These are phyloP conservation scores for apple (Malus domestica) DNA, from an alignment of 306 rosid species.

Conservation along the genomic window DNA sequence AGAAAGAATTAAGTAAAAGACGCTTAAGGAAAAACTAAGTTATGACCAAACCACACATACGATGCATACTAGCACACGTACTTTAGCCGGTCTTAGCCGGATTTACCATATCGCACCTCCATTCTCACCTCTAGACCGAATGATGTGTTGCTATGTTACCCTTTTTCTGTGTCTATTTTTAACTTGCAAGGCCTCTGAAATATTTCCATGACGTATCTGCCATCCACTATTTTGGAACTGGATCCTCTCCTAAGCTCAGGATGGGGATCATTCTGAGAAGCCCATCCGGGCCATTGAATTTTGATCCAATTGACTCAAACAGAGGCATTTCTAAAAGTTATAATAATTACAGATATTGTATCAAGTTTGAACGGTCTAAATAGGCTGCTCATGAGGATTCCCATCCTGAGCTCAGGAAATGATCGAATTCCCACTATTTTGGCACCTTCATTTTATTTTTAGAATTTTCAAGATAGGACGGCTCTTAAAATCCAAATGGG, in stretches of 20 bases:
- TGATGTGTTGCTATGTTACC: not conserved
- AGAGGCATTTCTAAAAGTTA: too few relatives aligned
- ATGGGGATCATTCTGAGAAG: too few relatives aligned
- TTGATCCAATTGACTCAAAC: too few relatives aligned
- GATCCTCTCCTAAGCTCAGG: too few relatives aligned
- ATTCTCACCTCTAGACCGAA: not conserved
- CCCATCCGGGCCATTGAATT: too few relatives aligned
- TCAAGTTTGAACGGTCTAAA: too few relatives aligned
- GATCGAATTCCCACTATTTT: not conserved
- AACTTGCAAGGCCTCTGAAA: not conserved
- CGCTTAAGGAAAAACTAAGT: not conserved
- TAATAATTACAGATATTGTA: too few relatives aligned
- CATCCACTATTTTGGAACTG: not conserved
- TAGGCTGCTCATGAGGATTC: too few relatives aligned
- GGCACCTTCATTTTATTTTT: not conserved
- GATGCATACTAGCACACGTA: not conserved
- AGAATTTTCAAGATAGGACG: not conserved
- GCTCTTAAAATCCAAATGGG: not conserved
- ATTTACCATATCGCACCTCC: not conserved
- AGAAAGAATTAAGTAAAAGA: not conserved
- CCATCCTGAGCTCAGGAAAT: too few relatives aligned
- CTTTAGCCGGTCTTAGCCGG: not conserved
- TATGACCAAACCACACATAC: not conserved
- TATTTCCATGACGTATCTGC: not conserved
- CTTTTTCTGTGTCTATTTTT: not conserved